Percentiles rank a stretch among this genome's conserved stretches.
These are phyloP conservation scores for Nepenthes alata DNA, from an alignment of 179 eudicot species.

Conservation along the genomic window DNA sequence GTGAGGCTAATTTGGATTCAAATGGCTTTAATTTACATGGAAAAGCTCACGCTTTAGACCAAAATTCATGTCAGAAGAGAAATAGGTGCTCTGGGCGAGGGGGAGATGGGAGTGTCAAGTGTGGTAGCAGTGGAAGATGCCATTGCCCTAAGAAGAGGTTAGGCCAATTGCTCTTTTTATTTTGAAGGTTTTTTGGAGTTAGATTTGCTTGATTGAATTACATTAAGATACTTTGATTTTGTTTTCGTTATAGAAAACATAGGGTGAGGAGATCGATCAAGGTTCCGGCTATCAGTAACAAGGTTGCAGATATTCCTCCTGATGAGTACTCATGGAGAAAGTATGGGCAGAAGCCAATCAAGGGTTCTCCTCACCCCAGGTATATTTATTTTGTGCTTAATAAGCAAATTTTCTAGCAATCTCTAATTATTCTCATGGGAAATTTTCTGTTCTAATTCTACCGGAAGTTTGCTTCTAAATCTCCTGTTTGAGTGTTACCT, in stretches of 20 bases:
- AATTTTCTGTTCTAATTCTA: too few relatives aligned
- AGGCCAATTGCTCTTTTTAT: background rate
- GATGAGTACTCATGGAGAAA: constrained; percentile 98
- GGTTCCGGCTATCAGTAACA: constrained; percentile 93
- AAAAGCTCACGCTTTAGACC: constrained; percentile 44
- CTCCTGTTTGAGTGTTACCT: too few relatives aligned
- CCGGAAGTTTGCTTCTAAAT: too few relatives aligned
- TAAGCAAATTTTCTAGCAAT: too few relatives aligned
- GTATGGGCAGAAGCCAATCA: constrained; percentile 97
- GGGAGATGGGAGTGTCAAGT: constrained; percentile 67
- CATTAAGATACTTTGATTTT: background rate
- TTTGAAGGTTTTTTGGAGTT: background rate
- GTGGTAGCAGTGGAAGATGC: constrained; percentile 63
- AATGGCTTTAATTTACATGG: constrained; percentile 57
- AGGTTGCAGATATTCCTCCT: constrained; percentile 87
- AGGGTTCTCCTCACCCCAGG: constrained; percentile 99
- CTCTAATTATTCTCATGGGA: too few relatives aligned
- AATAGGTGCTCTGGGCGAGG: constrained; percentile 53
- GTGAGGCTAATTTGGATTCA: constrained; percentile 63
- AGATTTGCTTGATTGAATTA: background rate
- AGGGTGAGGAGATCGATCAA: constrained; percentile 83
- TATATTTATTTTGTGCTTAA: constrained; percentile 17
- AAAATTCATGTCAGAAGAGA: constrained; percentile 34
- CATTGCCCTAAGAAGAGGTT: constrained; percentile 95
- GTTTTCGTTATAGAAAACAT: constrained; percentile 49